These are phyloP conservation scores for Gymnopus androsaceus DNA, from an alignment of 1,284 basidiomycete species.

Conservation along the genomic window DNA sequence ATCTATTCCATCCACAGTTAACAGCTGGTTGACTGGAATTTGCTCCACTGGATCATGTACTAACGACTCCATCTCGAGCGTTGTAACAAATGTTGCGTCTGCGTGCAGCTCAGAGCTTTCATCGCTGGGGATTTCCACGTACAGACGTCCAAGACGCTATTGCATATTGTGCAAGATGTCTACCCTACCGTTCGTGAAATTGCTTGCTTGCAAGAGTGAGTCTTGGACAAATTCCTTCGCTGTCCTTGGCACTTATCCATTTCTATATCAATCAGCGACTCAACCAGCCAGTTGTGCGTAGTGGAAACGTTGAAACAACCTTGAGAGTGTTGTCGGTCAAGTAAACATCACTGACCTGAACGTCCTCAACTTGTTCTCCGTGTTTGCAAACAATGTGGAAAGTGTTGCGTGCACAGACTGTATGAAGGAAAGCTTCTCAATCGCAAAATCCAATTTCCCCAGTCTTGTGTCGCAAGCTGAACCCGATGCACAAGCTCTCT, in stretches of 20 bases:
- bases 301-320: constrained; percentile 48
- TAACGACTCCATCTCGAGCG: constrained; percentile 35
- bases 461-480: constrained; percentile 23
- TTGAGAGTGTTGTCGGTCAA: constrained; percentile 46
- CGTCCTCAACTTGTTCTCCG: constrained; percentile 27
- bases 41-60: constrained; percentile 33
- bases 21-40: constrained; percentile 29
- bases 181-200: constrained; percentile 56
- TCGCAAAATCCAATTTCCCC: constrained; percentile 35
- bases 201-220: constrained; percentile 60
- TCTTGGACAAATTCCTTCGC: constrained; percentile 12
- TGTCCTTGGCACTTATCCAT: background rate
- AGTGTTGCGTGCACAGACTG: constrained; percentile 49
- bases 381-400: constrained; percentile 26
- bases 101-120: constrained; percentile 53
- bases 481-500: constrained; percentile 29
- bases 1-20: constrained; percentile 9
- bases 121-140: constrained; percentile 29
- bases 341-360: constrained; percentile 31
- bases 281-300: constrained; percentile 47
- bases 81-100: constrained; percentile 43
- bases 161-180: constrained; percentile 39
- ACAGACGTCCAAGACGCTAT: constrained; percentile 27
- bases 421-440: constrained; percentile 44
- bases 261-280: constrained; percentile 30